Percentiles rank a stretch among this genome's conserved stretches.
Evolutionary conservation across 1,284 basidiomycete genomes (phyloP).

Genomic region (Ceratobasidium sp.): DNA sequence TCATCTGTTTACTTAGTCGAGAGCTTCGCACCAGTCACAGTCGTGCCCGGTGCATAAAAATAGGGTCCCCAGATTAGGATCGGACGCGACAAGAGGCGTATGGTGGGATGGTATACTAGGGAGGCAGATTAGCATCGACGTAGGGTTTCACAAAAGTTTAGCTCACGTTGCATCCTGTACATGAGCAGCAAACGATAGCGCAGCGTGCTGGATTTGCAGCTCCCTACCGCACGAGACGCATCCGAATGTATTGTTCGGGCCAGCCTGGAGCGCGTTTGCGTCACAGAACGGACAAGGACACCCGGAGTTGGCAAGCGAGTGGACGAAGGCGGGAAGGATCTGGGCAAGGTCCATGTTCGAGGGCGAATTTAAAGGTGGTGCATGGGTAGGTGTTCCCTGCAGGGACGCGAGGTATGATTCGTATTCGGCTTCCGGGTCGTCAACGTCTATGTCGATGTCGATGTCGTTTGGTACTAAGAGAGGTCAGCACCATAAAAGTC

Average conservation of each 20-base stretch:
- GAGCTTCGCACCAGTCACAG: conserved; percentile 39
- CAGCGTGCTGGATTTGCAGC: conserved; percentile 5
- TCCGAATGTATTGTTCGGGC: conserved; percentile 41
- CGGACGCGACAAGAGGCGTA: conserved; percentile 35
- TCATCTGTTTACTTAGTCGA: conserved; percentile 7
- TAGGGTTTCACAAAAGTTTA: too few relatives aligned
- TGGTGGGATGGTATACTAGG: conserved; percentile 22
- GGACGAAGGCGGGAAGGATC: conserved; percentile 35
- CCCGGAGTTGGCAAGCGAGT: conserved; percentile 20
- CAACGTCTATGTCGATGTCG: conserved; percentile 17
- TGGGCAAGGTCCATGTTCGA: conserved; percentile 28
- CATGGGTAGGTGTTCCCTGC: background rate
- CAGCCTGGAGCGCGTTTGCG: conserved; percentile 5
- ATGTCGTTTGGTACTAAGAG: conserved; percentile 30
- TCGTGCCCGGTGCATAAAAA: conserved; percentile 30
- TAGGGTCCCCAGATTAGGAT: conserved; percentile 34
- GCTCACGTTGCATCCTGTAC: conserved; percentile 19
- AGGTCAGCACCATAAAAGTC: background rate
- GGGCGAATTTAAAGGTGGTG: background rate
- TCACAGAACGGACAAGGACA: conserved; percentile 40
- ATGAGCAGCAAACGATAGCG: conserved; percentile 36
- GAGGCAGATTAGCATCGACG: background rate
- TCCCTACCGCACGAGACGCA: conserved; percentile 12
- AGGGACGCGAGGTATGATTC: conserved; percentile 21
- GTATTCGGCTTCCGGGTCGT: conserved; percentile 39